Evolutionary conservation across 805 yeast genomes (phyloP), one percentile per base, ranked within the genome.

Genomic region (Candida cerambycidarum): DNA sequence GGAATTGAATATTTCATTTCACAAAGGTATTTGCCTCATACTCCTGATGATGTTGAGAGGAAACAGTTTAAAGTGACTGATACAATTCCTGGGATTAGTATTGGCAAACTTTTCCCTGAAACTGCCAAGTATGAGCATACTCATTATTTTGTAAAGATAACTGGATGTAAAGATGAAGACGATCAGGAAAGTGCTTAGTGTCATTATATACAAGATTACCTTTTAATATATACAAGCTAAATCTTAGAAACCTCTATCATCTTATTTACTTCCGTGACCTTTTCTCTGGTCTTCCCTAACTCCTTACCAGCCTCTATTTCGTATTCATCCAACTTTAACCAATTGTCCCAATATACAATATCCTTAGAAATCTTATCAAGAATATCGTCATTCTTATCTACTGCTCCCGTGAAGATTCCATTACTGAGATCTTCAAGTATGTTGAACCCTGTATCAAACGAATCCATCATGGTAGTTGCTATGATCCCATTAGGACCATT

Each of bases 401-500:
- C 7, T 34, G 29, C 7, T 9, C 52, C 43, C 5, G 57, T 51
- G 37, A 55, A 57, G 3, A 56, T 32, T 2, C 56, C 66, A 27
- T 59, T 58, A n/a, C 63, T 45, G 17, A 75, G 62, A 53, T 89
- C 96, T 28, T 73, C 67, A 13, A 80, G 55, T 0, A 93, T 70
- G 10, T 72, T 65, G 19, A 80, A 87, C 0, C 89, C 92, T 0
- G 92, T 82, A 7, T 79, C 76, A 48, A 83, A 83, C 1, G 97
- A 79, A 45, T 85, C 89, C 75, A 83, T 76, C 84, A 92, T 86
- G 0, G 98, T 89, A 11, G 87, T 75, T 13, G 95, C 95, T 50
- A 93, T 93, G 3, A 89, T 95, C 1, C 99, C 99, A 21, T 76
- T 76, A 6, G 96, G 85, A 1, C 96, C 95, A 39, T 78, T 81